These are phyloP conservation scores for Arthrobotrys entomopaga DNA, from an alignment of 2,329 filamentous ascomycete species.

Conservation along the genomic window DNA sequence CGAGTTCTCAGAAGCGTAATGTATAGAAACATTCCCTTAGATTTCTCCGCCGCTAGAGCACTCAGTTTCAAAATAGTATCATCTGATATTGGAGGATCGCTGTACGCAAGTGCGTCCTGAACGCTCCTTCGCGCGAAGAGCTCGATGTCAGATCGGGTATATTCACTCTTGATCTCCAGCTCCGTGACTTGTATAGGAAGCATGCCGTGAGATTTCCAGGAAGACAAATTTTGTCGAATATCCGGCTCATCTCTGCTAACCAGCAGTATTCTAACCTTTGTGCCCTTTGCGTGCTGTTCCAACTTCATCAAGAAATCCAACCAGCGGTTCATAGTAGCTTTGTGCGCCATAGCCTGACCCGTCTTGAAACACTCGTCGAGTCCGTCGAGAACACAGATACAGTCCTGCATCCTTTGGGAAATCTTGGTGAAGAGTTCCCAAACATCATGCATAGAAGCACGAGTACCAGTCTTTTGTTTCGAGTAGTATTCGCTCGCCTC, in stretches of 20 bases:
- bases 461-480: conserved; percentile 18
- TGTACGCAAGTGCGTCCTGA: conserved; percentile 26
- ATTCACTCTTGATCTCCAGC: conserved; percentile 33
- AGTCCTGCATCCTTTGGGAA: conserved; percentile 15
- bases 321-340: conserved; percentile 37
- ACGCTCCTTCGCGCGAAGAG: conserved; percentile 27
- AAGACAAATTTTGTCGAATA: conserved; percentile 39
- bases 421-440: conserved; percentile 49
- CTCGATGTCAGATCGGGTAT: conserved; percentile 46
- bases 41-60: conserved; percentile 29
- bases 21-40: conserved; percentile 53
- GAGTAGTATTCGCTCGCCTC: conserved; percentile 26
- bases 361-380: conserved; percentile 54
- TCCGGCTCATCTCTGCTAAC: conserved; percentile 44
- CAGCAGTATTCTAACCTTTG: conserved; percentile 36
- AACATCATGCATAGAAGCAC: conserved; percentile 33
- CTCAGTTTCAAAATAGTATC: conserved; percentile 26
- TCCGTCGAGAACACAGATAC: conserved; percentile 52
- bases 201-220: conserved; percentile 9
- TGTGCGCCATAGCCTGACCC: conserved; percentile 20
- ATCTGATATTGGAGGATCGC: conserved; percentile 32
- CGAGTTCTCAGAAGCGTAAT: conserved; percentile 35
- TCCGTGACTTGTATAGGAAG: conserved; percentile 25
- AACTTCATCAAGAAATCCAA: conserved; percentile 45
- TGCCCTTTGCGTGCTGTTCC: conserved; percentile 17